Conservation (phyloP, 352 stramenopile species). For the Pythium utonaiense region DNA sequence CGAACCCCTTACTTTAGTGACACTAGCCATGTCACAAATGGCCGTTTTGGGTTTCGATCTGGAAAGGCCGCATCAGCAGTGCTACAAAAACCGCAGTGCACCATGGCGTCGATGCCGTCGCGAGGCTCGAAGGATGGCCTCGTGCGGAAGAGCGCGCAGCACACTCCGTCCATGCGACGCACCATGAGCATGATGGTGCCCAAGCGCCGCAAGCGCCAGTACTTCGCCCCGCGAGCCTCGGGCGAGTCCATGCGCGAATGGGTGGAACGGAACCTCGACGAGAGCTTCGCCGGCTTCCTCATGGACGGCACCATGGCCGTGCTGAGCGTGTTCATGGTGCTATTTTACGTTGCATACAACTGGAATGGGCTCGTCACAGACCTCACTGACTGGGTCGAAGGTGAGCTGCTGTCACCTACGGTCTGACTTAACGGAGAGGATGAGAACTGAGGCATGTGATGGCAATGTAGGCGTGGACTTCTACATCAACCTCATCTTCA, state of each 20-base stretch:
- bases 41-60: constrained; percentile 1
- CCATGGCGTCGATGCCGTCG: constrained; percentile 12
- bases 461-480: constrained; percentile 48
- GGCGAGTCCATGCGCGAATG: constrained; percentile 58
- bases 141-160: constrained; percentile 26
- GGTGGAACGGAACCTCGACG: constrained; percentile 73
- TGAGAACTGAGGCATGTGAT: background rate
- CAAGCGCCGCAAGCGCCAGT: constrained; percentile 33
- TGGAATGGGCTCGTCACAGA: constrained; percentile 39
- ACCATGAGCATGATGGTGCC: constrained; percentile 31
- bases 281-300: constrained; percentile 44
- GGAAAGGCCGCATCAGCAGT: background rate
- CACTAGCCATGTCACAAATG: background rate
- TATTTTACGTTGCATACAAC: constrained; percentile 64
- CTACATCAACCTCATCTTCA: constrained; percentile 61
- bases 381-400: constrained; percentile 38
- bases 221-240: constrained; percentile 29
- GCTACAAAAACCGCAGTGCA: background rate
- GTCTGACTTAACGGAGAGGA: background rate
- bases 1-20: background rate
- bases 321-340: constrained; percentile 59
- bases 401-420: constrained; percentile 20
- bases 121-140: constrained; percentile 9
- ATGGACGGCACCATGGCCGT: constrained; percentile 41
- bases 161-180: constrained; percentile 19